These are phyloP conservation scores for Trifolium dubium DNA, from an alignment of 306 rosid species.

Conservation along the genomic window DNA sequence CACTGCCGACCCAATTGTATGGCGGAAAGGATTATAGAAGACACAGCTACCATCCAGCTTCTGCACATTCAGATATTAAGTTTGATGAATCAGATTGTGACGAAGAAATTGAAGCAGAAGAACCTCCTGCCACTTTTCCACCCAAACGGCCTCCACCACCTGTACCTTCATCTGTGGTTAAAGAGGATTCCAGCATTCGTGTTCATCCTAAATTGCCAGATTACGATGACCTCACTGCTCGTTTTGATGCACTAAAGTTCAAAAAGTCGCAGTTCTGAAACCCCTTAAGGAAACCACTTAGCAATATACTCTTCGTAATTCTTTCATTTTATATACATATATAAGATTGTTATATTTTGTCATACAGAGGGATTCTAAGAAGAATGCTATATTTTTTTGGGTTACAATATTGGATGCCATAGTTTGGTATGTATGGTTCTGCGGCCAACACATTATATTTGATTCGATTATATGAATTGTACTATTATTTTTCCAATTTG, in stretches of 20 bases:
- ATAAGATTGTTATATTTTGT: slow-evolving; percentile 32
- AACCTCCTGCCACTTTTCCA: slow-evolving; percentile 55
- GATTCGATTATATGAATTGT: slow-evolving; percentile 3
- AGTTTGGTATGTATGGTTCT: slow-evolving; percentile 22
- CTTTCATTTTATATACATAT: slow-evolving; percentile 31
- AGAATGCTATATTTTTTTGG: neutral
- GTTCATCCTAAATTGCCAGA: slow-evolving; percentile 94
- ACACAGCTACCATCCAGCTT: slow-evolving; percentile 67
- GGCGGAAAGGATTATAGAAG: slow-evolving; percentile 59
- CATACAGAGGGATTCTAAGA: slow-evolving; percentile 35
- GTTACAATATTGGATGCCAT: slow-evolving; percentile 4
- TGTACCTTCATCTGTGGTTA: slow-evolving; percentile 50
- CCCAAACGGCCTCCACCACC: slow-evolving; percentile 69
- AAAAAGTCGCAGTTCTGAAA: slow-evolving; percentile 55
- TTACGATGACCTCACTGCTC: slow-evolving; percentile 83
- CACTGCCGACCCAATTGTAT: slow-evolving; percentile 34
- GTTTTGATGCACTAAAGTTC: slow-evolving; percentile 83
- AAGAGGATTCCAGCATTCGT: slow-evolving; percentile 48
- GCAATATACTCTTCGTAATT: neutral
- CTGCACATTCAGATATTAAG: slow-evolving; percentile 64
- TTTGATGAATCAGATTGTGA: slow-evolving; percentile 87
- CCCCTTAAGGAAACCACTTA: neutral
- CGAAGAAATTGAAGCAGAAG: slow-evolving; percentile 68
- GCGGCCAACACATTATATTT: neutral
- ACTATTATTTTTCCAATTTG: neutral